Conservation (phyloP, 306 rosid species). For the Corylus americana region DNA sequence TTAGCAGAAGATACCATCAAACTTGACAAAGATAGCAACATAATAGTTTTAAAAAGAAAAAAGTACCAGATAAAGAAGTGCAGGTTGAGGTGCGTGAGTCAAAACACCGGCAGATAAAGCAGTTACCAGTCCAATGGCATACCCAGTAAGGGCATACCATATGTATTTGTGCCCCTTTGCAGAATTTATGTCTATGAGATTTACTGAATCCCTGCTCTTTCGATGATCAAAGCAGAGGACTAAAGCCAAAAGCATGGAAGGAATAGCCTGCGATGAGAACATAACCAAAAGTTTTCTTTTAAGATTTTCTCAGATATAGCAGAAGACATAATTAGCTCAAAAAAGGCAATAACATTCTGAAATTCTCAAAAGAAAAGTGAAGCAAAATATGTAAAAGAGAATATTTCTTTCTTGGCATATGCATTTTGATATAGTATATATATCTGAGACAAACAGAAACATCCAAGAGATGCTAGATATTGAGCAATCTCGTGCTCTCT, state of each 20-base stretch:
- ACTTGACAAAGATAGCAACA: background rate
- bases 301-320: background rate
- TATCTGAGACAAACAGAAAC: background rate
- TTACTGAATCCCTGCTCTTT: slow-evolving; percentile 68
- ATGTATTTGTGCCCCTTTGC: slow-evolving; percentile 95
- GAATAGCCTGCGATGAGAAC: slow-evolving; percentile 71
- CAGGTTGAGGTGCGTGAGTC: slow-evolving; percentile 96
- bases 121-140: slow-evolving; percentile 81
- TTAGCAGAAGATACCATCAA: background rate
- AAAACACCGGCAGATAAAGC: slow-evolving; percentile 95
- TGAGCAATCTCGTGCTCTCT: background rate
- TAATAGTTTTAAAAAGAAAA: background rate
- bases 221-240: slow-evolving; percentile 93
- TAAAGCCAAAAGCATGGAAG: slow-evolving; percentile 91
- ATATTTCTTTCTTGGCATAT: background rate
- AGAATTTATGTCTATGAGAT: slow-evolving; percentile 66
- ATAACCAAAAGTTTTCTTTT: background rate
- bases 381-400: background rate
- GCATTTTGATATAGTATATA: background rate
- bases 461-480: background rate
- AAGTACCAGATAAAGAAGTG: slow-evolving; percentile 90
- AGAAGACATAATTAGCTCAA: background rate
- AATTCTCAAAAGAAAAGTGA: background rate
- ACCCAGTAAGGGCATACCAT: slow-evolving; percentile 98
- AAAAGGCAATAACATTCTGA: background rate